These are phyloP conservation scores for Biancaea sappan DNA, from an alignment of 306 rosid genomes.

Conservation along the genomic window DNA sequence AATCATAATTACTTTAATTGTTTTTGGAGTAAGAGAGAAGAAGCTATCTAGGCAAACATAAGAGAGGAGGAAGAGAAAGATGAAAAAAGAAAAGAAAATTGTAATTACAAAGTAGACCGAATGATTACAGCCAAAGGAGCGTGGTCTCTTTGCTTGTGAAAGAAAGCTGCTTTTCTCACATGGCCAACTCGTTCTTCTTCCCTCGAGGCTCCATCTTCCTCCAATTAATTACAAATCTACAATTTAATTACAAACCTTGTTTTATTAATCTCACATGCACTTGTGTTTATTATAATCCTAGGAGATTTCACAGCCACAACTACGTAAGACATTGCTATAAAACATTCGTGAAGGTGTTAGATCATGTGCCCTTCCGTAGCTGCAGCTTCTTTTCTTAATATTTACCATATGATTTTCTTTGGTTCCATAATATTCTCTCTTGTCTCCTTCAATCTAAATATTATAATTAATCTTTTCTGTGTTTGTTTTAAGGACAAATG, in stretches of 20 bases:
- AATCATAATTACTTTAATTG: neutral
- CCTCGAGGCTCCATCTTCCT: constrained; percentile 48
- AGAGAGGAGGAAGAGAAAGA: constrained; percentile 33
- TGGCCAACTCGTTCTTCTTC: constrained; percentile 66
- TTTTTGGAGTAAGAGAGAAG: neutral
- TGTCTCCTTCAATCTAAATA: too few relatives aligned
- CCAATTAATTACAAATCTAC: too few relatives aligned
- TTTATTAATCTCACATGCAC: constrained; percentile 33
- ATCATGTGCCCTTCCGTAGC: constrained; percentile 57
- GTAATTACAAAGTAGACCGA: constrained; percentile 79
- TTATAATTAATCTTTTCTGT: too few relatives aligned
- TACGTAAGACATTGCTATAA: constrained; percentile 21
- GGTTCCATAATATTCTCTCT: constrained; percentile 36
- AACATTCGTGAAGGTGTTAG: constrained; percentile 40
- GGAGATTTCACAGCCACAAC: constrained; percentile 34
- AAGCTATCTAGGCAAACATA: constrained; percentile 38
- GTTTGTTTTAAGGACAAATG: too few relatives aligned
- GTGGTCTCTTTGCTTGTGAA: constrained; percentile 78
- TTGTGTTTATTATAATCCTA: constrained; percentile 12
- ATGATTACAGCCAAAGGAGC: constrained; percentile 96
- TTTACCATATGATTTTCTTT: constrained; percentile 37
- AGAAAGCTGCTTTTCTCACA: constrained; percentile 92
- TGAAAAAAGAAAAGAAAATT: constrained; percentile 25
- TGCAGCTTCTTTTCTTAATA: constrained; percentile 31
- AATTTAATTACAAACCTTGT: too few relatives aligned